Evolutionary conservation across 1,284 basidiomycete genomes (phyloP).

Genomic region (Agaricales sp.): DNA sequence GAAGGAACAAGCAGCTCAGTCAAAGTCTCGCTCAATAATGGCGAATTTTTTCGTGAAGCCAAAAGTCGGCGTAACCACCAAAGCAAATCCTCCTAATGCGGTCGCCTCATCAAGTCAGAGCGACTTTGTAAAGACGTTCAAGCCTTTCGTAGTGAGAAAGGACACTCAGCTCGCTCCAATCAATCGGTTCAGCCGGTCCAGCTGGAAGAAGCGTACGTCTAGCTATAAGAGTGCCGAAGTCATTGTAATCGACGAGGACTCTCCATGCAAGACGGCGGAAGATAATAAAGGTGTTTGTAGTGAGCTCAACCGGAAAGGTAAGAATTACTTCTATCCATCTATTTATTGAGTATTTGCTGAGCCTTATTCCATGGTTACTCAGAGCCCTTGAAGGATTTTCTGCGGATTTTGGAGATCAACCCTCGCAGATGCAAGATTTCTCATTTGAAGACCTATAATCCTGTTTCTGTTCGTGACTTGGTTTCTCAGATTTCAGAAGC

Average conservation of each 20-base stretch:
- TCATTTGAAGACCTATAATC: not conserved
- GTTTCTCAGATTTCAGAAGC: conserved; percentile 63
- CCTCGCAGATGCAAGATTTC: not conserved
- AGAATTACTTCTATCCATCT: not conserved
- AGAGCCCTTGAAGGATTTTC: not conserved
- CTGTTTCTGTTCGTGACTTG: conserved; percentile 37
- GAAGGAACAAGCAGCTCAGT: conserved; percentile 56
- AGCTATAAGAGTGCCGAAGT: conserved; percentile 28
- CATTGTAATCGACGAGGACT: conserved; percentile 42
- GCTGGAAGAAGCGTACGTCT: conserved; percentile 13
- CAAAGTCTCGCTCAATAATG: conserved; percentile 66
- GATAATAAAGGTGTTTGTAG: not conserved
- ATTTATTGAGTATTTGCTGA: too few species aligned
- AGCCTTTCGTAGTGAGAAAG: conserved; percentile 68
- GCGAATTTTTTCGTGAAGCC: conserved; percentile 64
- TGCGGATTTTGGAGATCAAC: not conserved
- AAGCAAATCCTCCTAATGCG: conserved; percentile 24
- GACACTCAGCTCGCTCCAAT: conserved; percentile 58
- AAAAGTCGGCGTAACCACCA: conserved; percentile 22
- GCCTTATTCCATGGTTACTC: not conserved
- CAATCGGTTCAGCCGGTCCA: conserved; percentile 49
- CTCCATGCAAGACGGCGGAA: not conserved
- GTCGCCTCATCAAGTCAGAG: conserved; percentile 32
- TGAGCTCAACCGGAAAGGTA: not conserved
- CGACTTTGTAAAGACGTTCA: conserved; percentile 69